Evolutionary conservation across 306 rosid species (phyloP).

Genomic region (Senna tora): DNA sequence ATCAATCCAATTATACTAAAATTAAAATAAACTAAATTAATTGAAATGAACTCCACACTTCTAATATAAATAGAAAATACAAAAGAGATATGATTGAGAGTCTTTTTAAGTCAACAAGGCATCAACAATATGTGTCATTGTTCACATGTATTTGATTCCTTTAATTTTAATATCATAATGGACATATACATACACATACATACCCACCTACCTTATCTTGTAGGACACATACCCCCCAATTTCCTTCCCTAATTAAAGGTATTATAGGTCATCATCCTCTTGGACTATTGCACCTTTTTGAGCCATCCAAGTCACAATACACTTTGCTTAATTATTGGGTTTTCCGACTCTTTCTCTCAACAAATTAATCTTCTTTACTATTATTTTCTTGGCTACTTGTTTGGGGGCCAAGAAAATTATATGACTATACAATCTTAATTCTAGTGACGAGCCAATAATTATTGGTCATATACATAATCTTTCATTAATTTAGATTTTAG

Average conservation of each 20-base stretch:
- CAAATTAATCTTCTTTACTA: not conserved
- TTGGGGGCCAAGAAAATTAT: not conserved
- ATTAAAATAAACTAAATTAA: too few relatives aligned
- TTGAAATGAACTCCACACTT: not conserved
- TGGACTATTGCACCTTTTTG: conserved; percentile 25
- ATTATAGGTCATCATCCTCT: not conserved
- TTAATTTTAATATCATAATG: not conserved
- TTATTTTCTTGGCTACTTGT: not conserved
- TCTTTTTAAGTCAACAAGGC: not conserved
- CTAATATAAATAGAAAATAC: not conserved
- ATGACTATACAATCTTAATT: too few relatives aligned
- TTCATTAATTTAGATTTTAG: too few relatives aligned
- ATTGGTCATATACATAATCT: not conserved
- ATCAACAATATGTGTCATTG: not conserved
- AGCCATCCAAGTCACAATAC: conserved; percentile 25
- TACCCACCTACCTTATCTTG: conserved; percentile 6
- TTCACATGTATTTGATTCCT: conserved; percentile 24
- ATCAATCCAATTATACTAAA: too few relatives aligned
- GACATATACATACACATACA: not conserved
- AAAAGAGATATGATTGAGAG: not conserved
- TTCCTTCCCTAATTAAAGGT: conserved; percentile 6
- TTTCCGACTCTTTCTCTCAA: not conserved
- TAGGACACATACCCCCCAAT: conserved; percentile 6
- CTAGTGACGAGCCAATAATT: too few relatives aligned
- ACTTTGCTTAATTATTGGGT: not conserved